Base-by-base conservation (phyloP, 108 stramenopile genomes). In the Cyclotella sp. region DNA sequence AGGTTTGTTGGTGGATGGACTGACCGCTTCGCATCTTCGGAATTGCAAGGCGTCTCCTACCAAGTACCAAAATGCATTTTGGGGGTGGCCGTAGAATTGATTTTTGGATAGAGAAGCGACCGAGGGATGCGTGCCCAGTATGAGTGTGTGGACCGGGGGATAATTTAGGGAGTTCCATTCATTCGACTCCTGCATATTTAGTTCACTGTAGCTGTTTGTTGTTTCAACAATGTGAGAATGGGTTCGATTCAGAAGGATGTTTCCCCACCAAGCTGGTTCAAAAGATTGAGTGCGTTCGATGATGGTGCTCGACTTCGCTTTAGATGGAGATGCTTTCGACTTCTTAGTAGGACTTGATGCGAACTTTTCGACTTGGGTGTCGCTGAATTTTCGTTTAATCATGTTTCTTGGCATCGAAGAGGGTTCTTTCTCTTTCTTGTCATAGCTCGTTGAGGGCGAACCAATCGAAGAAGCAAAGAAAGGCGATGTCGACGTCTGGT, bases 11-110 rank as follows among this genome's bases (percentile, higher is more conserved):
- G 78, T 79, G 16, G 77, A 27, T 27, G 59, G 64, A 27, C 82
- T 86, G 13, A 87, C 46, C 15, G 85, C 89, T 1, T 53, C 10
- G 10, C 65, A 85, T 21, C 93, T 67, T 28, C 93, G 88, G 76
- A 94, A 94, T 16, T 89, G 87, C 27, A 94, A 45, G 44, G 84
- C 78, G 73, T 94, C 93, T 21, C 93, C 93, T 3, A 88, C 93
- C 39, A 94, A 89, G 84, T 90, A 94, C 91, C 91, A 94, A 77
- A 94, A 94, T n/a, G 93, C 91, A 72, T 92, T 92, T 53, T 83
- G 67, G 13, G 87, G 81, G 72, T 90, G 85, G 15, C 74, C 90
- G 69, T 72, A 94, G 59, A 89, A 87, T 85, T 88, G 81, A 42
- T 77, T 72, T 73, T 85, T 63, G 30, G 77, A 44, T 0, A 92